Evolutionary conservation across 352 stramenopile genomes (phyloP), one percentile per base, ranked within the genome.

Genomic region (Globisporangium megalacanthum): DNA sequence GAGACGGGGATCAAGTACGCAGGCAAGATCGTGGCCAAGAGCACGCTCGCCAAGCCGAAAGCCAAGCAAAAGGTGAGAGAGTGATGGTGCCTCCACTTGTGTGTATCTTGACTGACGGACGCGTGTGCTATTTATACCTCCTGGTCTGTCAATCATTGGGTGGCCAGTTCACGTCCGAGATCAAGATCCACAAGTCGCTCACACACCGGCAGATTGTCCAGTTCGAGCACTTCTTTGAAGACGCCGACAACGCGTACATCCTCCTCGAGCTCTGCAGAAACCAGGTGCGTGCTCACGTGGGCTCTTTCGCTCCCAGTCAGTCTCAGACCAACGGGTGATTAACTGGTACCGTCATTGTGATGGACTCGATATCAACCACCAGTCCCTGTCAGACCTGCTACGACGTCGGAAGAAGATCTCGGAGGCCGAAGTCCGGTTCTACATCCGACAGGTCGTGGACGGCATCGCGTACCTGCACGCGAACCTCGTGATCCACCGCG

Each of bases 161-260:
- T 17, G 10, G 52, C 3, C 69, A 91, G 81, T 92, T 95, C 70
- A 89, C 83, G 41, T 97, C 92, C 17, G 97, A 99, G 69, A 99
- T 99, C 72, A 98, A 98, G 72, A 99, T 99, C 66, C 97, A 99
- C 83, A 90, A 97, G 54, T 89, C 83, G 22, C 83, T 99, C 52
- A 88, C 96, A 54, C 97, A 99, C 65, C 68, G 76, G 13, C 83
- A 98, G 54, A 77, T 99, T 57, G 97, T 98, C 25, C 87, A 97
- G 64, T 99, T 99, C 69, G 95, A 99, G 52, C 95, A 98, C 56
- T 99, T 97, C 69, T 99, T 99, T 71, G 97, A 99, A 66, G 97
- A 99, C 72, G 74, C 87, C 22, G 80, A 95, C 36, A 98, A 99
- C 62, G 93, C 92, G 54, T 99, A 99, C 72, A 98, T 99, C 42